These are phyloP conservation scores for Lentinula guzmanii DNA, from an alignment of 768 basidiomycete species.

Conservation along the genomic window DNA sequence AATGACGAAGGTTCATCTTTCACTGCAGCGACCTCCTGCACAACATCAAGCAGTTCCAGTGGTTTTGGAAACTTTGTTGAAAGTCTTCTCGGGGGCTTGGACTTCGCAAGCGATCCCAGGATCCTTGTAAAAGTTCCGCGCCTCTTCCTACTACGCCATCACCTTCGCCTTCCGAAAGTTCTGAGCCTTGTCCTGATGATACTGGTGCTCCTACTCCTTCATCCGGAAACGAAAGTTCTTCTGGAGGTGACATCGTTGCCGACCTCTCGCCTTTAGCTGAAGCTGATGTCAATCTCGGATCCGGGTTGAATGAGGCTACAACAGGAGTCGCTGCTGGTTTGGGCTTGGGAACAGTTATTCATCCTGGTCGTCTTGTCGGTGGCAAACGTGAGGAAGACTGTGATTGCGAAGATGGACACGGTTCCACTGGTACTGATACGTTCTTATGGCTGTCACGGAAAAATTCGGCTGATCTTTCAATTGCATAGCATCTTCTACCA, in stretches of 20 bases:
- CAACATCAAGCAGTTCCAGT: background rate
- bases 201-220: background rate
- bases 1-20: background rate
- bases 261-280: background rate
- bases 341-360: background rate
- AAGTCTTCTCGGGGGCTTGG: background rate
- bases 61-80: background rate
- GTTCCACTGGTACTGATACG: background rate
- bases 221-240: background rate
- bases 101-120: background rate
- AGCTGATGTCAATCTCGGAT: slow-evolving; percentile 1
- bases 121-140: background rate
- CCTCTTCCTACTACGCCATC: background rate
- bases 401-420: background rate
- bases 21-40: background rate
- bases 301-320: background rate
- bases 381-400: background rate
- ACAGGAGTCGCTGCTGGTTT: background rate
- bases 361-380: background rate
- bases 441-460: too few relatives aligned
- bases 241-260: background rate
- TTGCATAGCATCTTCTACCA: too few relatives aligned
- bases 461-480: too few relatives aligned
- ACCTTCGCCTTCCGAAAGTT: too few relatives aligned
- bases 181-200: background rate